Conservation (phyloP, 768 basidiomycete genomes). For the Tylopilus intermedius region DNA sequence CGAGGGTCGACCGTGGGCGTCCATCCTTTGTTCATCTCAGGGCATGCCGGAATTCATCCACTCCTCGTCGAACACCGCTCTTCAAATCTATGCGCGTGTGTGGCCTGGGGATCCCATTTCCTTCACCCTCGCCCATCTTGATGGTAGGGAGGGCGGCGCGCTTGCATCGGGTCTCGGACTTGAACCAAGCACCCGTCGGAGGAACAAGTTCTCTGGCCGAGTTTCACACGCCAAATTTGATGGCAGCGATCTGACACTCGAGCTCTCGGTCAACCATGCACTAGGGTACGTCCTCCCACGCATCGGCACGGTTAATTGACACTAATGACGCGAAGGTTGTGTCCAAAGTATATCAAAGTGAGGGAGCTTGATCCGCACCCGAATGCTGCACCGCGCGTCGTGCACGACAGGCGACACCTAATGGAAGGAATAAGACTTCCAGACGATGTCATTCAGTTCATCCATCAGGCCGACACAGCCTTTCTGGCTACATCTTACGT, state of each 20-base stretch:
- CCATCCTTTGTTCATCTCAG: conserved; percentile 25
- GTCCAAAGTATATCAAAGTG: too few relatives aligned
- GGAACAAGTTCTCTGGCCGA: conserved; percentile 59
- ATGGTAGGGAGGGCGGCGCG: conserved; percentile 15
- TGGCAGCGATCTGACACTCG: conserved; percentile 32
- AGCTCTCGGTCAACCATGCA: conserved; percentile 49
- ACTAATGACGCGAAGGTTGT: too few relatives aligned
- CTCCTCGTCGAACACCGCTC: conserved; percentile 20
- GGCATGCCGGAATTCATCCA: conserved; percentile 28
- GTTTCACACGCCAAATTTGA: conserved; percentile 32
- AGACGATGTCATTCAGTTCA: conserved; percentile 43
- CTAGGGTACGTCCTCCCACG: conserved; percentile 41
- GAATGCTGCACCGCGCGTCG: too few relatives aligned
- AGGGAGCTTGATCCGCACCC: too few relatives aligned
- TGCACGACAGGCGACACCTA: too few relatives aligned
- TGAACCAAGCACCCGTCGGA: conserved; percentile 50
- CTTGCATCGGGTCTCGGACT: conserved; percentile 57
- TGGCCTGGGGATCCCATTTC: conserved; percentile 51
- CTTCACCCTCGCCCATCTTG: conserved; percentile 28
- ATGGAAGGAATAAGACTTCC: conserved; percentile 37
- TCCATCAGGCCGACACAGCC: conserved; percentile 47
- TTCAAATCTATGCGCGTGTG: conserved; percentile 1
- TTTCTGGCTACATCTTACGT: conserved; percentile 44
- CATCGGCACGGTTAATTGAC: neutral
- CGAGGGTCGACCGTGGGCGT: conserved; percentile 31